Conservation (phyloP, 1,139 yeast species). For the Suhomyces bolitotheri region DNA sequence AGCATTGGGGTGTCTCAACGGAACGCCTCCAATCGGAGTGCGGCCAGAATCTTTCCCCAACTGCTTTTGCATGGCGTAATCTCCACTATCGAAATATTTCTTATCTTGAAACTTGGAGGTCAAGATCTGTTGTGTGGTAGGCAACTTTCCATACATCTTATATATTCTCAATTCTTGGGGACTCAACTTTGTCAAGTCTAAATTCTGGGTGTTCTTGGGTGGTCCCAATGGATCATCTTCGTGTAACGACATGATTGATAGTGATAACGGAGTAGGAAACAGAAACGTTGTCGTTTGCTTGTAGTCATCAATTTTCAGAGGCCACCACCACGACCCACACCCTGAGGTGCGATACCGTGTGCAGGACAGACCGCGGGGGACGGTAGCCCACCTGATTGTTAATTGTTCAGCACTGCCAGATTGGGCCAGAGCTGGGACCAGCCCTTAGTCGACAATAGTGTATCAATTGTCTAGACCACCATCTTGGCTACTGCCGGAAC, state of each 20-base stretch:
- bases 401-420: too few relatives aligned
- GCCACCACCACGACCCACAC: too few relatives aligned
- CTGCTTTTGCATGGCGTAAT: constrained; percentile 86
- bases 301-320: constrained; percentile 11
- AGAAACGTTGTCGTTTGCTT: constrained; percentile 7
- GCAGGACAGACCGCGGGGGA: too few relatives aligned
- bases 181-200: constrained; percentile 58
- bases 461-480: too few relatives aligned
- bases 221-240: constrained; percentile 53
- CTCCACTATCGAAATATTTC: constrained; percentile 95
- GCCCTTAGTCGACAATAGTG: too few relatives aligned
- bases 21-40: constrained; percentile 33
- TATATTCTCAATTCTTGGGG: constrained; percentile 72
- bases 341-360: too few relatives aligned
- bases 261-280: not conserved
- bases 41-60: constrained; percentile 31
- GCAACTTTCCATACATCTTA: constrained; percentile 85
- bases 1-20: constrained; percentile 50
- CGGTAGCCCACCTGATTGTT: too few relatives aligned
- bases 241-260: constrained; percentile 15
- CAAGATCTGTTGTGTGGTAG: constrained; percentile 80
- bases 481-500: constrained; percentile 12
- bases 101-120: constrained; percentile 82
- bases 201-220: constrained; percentile 45
- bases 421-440: too few relatives aligned